Conservation (phyloP, 2,329 filamentous ascomycete genomes). For the Seiridium cupressi region DNA sequence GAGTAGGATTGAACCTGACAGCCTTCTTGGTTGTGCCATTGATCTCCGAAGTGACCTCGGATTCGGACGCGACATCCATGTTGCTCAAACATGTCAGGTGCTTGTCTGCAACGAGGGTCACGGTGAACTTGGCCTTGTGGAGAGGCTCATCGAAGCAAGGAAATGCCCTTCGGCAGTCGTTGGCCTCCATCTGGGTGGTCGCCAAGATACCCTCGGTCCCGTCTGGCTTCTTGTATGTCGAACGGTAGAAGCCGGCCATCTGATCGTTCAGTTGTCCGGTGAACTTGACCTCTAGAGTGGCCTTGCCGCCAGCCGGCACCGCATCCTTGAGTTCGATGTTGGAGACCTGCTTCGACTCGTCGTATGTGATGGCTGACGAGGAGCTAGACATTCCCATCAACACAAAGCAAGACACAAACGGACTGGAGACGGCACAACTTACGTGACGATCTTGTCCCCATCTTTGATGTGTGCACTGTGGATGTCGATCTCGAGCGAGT, state of each 20-base stretch:
- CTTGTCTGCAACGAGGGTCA: slow-evolving; percentile 89
- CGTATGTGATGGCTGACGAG: slow-evolving; percentile 67
- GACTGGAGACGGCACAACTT: slow-evolving; percentile 13
- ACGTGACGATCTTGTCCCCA: slow-evolving; percentile 52
- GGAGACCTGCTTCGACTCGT: slow-evolving; percentile 78
- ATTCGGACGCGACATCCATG: slow-evolving; percentile 87
- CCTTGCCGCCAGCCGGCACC: slow-evolving; percentile 73
- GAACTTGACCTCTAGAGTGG: slow-evolving; percentile 74
- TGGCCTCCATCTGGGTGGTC: slow-evolving; percentile 94
- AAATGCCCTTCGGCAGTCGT: slow-evolving; percentile 88
- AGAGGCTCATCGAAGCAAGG: slow-evolving; percentile 96
- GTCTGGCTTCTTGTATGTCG: slow-evolving; percentile 81
- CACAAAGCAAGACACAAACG: background rate
- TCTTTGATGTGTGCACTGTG: slow-evolving; percentile 68
- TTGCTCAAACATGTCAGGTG: slow-evolving; percentile 90
- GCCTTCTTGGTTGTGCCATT: slow-evolving; percentile 71
- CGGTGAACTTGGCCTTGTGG: slow-evolving; percentile 87
- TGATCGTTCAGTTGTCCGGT: slow-evolving; percentile 80
- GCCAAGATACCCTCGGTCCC: slow-evolving; percentile 81
- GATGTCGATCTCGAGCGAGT: slow-evolving; percentile 84
- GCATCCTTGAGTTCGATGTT: slow-evolving; percentile 75
- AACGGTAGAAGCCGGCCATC: slow-evolving; percentile 97
- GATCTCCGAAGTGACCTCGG: slow-evolving; percentile 64
- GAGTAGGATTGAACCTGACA: slow-evolving; percentile 89
- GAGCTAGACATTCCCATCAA: slow-evolving; percentile 42